Evolutionary conservation across 768 basidiomycete genomes (phyloP), one percentile per base, ranked within the genome.

Genomic region (Collybia sordida): DNA sequence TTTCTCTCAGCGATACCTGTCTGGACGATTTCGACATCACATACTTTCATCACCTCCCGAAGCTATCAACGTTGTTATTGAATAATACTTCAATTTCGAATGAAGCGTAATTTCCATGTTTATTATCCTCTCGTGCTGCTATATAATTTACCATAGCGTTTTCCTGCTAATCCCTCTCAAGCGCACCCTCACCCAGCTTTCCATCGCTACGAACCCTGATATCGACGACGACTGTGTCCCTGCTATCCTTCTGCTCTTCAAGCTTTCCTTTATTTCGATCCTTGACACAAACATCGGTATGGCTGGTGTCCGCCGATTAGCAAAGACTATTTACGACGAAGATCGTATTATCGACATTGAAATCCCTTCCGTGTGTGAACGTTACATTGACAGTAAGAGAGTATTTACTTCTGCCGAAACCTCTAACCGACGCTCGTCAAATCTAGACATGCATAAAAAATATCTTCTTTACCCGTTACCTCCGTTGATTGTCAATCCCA

Each of bases 191-290:
- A 67, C 59, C 19, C 69, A 73, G 35, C 79, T 88, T 11, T 76
- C 76, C 43, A 57, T 87, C 47, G 69, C 79, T 9, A 62, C 59
- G 18, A 88, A 87, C 54, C 73, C 71, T 12, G 61, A 62, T 41
- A 78, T 88, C 59, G 66, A 77, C 50, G 78, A 86, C 55, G 81
- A 82, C 45, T 74, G 77, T 37, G 67, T 83, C 18, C 75, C 83
- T 19, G 81, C 82, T 38, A 62, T 88, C 41, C 53, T 78, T 5
- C 49, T 80, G 17, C 69, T 86, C 25, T 60, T 60, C 7, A 76
- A 71, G 45, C 71, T 87, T 5, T 60, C 63, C 1, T 77, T 72
- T 51, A 71, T 87, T 21, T 77, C 77, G 3, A 70, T 86, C 34
- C 58, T 75, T 12, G 82, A 72, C 40, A 88, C 85, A 2, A 56